Base-by-base conservation (phyloP, 768 basidiomycete genomes). In the Lactarius psammicola region DNA sequence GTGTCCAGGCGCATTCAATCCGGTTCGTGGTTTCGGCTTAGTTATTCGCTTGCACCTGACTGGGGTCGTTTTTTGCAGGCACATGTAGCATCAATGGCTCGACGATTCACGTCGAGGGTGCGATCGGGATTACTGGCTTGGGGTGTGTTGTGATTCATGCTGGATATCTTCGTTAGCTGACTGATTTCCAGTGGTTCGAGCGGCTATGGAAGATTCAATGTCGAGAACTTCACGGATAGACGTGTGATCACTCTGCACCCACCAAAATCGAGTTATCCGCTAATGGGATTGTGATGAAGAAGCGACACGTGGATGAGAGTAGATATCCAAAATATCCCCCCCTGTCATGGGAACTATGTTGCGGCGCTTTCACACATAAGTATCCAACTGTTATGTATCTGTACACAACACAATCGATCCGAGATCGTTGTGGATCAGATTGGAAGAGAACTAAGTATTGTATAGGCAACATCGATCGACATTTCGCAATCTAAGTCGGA, bases 71-170 rank as follows among this genome's bases (percentile, higher is more conserved):
- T 56, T 34, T 8, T 13, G n/a, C 64, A 85, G 86, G 86, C 3
- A 79, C 77, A n/a, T 56, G 77, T 79, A 81, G 82, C 69, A 79
- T 87, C 68, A 87, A 88, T 64, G 85, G 84, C 1, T 73, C 80
- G 3, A 83, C 83, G 4, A 68, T 85, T 28, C 81, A 84, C 63
- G 70, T 73, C 9, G 83, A 87, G 67, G 69, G 75, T 7, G 62
- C 64, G 9, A 73, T 78, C 57, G 76, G 79, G 18, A 64, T 78
- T 10, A 69, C 76, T 3, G 84, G 84, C 0, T 74, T 85, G 23
- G 80, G 82, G 84, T 85, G 72, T 62, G 80, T 75, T 44, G 53
- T 51, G 20, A 26, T 58, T 13, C 30, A 26, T 13, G 46, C 28
- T 53, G 33, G 51, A 26, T 30, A 54, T 33, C 10, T 5, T 17